phyloP scores from a whole-genome alignment of 768 basidiomycete genomes.

The Calocera cornea region DNA sequence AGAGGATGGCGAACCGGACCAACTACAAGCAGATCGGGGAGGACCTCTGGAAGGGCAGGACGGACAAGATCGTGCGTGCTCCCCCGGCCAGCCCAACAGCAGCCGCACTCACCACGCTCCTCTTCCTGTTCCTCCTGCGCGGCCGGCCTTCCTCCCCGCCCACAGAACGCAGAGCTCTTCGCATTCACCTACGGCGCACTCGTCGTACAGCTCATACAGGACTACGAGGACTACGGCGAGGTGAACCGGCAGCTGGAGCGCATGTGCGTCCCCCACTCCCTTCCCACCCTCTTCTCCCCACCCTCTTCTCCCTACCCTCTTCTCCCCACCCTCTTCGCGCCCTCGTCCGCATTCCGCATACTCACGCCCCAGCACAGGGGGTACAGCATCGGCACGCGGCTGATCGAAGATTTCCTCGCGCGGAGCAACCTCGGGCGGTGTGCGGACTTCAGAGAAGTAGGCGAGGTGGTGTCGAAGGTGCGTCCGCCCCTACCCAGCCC shows the following conservation, averaged over 20 bases:
- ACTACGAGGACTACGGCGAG: slow-evolving; percentile 94
- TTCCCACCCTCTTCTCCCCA: not conserved
- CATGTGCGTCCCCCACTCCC: slow-evolving; percentile 31
- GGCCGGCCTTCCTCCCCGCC: not conserved
- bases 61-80: slow-evolving; percentile 80
- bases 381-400: slow-evolving; percentile 88
- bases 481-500: slow-evolving; percentile 14
- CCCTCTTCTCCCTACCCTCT: not conserved
- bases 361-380: slow-evolving; percentile 45
- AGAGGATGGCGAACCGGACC: slow-evolving; percentile 32
- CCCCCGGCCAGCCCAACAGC: slow-evolving; percentile 13
- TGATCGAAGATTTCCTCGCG: slow-evolving; percentile 96
- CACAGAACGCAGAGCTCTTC: slow-evolving; percentile 97
- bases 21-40: slow-evolving; percentile 79
- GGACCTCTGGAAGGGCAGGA: slow-evolving; percentile 86
- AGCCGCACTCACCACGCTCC: not conserved
- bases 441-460: slow-evolving; percentile 83
- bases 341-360: not conserved
- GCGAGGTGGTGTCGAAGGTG: slow-evolving; percentile 91
- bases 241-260: slow-evolving; percentile 84
- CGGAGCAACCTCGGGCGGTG: slow-evolving; percentile 85
- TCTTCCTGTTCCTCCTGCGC: not conserved
- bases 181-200: slow-evolving; percentile 93
- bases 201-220: slow-evolving; percentile 95
- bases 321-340: not conserved